These are phyloP conservation scores for Phytophthora hibernalis DNA, from an alignment of 352 stramenopile genomes.

Conservation along the genomic window DNA sequence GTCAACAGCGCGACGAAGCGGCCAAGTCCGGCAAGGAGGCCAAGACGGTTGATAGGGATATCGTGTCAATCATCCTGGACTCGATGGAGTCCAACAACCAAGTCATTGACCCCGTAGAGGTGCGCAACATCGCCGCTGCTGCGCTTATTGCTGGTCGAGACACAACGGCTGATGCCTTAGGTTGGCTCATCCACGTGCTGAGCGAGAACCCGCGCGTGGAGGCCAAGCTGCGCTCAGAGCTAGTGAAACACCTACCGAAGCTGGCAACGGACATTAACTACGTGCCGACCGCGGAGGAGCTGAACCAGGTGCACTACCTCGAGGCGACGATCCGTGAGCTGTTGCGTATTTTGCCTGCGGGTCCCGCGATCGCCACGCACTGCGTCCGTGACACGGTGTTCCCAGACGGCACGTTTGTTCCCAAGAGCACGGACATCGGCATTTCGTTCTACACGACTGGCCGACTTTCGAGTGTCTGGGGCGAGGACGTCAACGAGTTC, in stretches of 20 bases:
- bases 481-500: conserved; percentile 51
- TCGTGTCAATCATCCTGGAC: conserved; percentile 44
- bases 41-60: conserved; percentile 26
- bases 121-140: conserved; percentile 73
- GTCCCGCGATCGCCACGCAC: conserved; percentile 55
- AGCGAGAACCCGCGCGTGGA: conserved; percentile 54
- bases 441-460: conserved; percentile 63
- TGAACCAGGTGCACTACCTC: conserved; percentile 56
- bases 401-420: conserved; percentile 65
- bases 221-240: conserved; percentile 49
- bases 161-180: conserved; percentile 71
- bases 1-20: conserved; percentile 24
- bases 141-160: conserved; percentile 75
- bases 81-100: conserved; percentile 31
- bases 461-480: conserved; percentile 56
- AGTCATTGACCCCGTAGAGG: conserved; percentile 41
- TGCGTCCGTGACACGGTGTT: conserved; percentile 55
- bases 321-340: conserved; percentile 64
- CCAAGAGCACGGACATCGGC: conserved; percentile 46
- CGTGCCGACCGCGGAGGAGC: conserved; percentile 42
- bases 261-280: conserved; percentile 31
- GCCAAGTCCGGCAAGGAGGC: conserved; percentile 1
- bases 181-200: conserved; percentile 73
- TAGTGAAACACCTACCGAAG: conserved; percentile 46
- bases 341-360: conserved; percentile 61